Evolutionary conservation across 208 protist genomes (phyloP), one percentile per base, ranked within the genome.

Genomic region (Trypanosoma conorhini): DNA sequence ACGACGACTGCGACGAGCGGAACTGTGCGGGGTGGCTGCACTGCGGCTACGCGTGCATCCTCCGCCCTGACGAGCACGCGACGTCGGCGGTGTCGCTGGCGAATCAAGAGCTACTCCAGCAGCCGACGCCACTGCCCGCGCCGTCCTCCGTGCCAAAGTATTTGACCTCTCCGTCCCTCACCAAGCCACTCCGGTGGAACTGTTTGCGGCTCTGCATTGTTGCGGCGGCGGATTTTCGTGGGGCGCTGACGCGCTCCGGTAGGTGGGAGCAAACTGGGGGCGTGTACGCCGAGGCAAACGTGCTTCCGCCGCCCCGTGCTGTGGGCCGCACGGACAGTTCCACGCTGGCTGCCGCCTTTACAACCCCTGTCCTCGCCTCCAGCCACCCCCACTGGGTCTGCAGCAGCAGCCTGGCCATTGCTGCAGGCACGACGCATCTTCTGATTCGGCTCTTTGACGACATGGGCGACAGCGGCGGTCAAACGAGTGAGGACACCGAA

Each of bases 11-110:
- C n/a, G n/a, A n/a, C n/a, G n/a, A n/a, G n/a, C n/a, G n/a, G n/a
- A n/a, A n/a, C 51, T 26, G 59, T 74, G n/a, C n/a, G 26, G 71
- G 63, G 68, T 30, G 42, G 64, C 17, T 80, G 65, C 38, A 52
- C 70, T 58, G 10, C 69, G 63, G 17, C 31, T 76, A 46, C 22
- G 64, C 74, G 52, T 79, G 68, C 42, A 35, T 79, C n/a, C 28
- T 13, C 13, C 13, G 64, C 17, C 26, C 30, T 9, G 35, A 51
- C 5, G 33, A 56, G 5, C 26, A 24, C 28, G 35, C 26, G 42
- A 13, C 33, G 3, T 76, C 46, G 38, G 38, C n/a, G 13, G 58
- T 31, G 30, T 30, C 17, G 30, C 19, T 60, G 44, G 71, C 62
- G 17, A 21, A 70, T 70, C 19, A 48, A 1, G 63, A 76, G 24